Evolutionary conservation across 2,329 filamentous ascomycete species (phyloP), one percentile per base, ranked within the genome.

Genomic region (Chaetomium sp.): DNA sequence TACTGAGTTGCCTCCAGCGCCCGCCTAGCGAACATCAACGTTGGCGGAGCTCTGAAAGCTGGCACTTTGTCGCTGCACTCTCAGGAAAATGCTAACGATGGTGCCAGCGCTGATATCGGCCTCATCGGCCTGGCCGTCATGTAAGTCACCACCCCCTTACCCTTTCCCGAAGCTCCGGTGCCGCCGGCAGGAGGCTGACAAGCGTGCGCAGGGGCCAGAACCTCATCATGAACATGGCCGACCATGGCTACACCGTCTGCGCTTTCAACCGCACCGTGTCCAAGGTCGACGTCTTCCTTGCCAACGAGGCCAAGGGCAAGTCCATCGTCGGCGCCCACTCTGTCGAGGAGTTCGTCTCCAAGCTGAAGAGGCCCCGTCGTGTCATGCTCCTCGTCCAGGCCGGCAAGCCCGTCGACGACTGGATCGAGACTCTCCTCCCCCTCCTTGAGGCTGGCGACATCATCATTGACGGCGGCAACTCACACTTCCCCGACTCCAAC

Each of bases 301-400:
- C 85, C 71, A 94, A 97, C 82, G 91, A 94, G 83, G 91, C 91
- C 78, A 93, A 94, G 86, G 91, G 93, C 85, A 97, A 97, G 87
- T 90, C 92, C 75, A 90, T 99, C 74, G 87, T 97, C 71, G 95
- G 95, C 79, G 94, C 95, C 74, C 90, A 97, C 83, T 91, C 89
- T 76, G 90, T 92, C 78, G 87, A 97, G 85, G 95, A 99, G 82
- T 97, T 99, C 78, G 87, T 94, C 77, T 82, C 87, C 81, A 97
- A 97, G 88, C 91, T 99, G 79, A 98, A 98, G 92, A 92, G 87
- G 76, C 95, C 95, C 76, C 92, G 95, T 75, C 91, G 93, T 75
- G 88, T 99, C 81, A 99, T 99, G 95, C 88, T 99, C 76, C 90
- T 99, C 73, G 95, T 99, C 82, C 96, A 97, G 90, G 95, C 95